Evolutionary conservation across 352 stramenopile species (phyloP), one percentile per base, ranked within the genome.

Genomic region (Phytophthora chlamydospora): DNA sequence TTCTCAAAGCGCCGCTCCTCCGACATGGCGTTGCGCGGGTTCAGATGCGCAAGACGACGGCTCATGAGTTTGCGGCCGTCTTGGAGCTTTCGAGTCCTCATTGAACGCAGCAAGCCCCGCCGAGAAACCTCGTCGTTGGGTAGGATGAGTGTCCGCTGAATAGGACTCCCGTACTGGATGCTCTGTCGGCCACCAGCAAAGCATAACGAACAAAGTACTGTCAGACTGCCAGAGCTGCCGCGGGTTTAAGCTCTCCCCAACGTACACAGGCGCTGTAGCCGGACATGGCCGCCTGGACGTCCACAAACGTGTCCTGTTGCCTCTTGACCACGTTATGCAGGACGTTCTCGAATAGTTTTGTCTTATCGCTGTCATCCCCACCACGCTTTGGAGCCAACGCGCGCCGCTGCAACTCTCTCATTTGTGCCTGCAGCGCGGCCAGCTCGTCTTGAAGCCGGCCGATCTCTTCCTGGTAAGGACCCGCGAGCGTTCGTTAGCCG

Each of bases 1-100:
- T 47, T 48, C 42, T 70, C 56, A 14, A 63, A 71, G 34, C 54
- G 41, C 10, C 60, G 68, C 11, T 72, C 58, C 63, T 72, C 59
- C 0, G 46, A 50, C 40, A 65, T 45, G 0, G 59, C 39, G 34
- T 68, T 67, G 39, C 45, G 33, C 10, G 61, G 55, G 47, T 71
- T 49, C 0, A 71, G 7, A 19, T 58, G 36, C 10, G 47, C 29
- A 1, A 67, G 46, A 21, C 66, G 34, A 13, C 16, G 58, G 7
- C 42, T 10, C 12, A 71, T 35, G 10, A 71, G 71, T 0, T 13
- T 27, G 13, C 44, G 50, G 4, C 49, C 61, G n/a, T 60, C 55
- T 12, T 56, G 32, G 5, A 75, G 38, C 47, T 71, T 75, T 21
- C 33, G 9, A 12, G 21, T 16, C 32, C 62, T 67, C 34, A 71